These are phyloP conservation scores for Phytopythium boreale DNA, from an alignment of 352 stramenopile genomes.

Conservation along the genomic window DNA sequence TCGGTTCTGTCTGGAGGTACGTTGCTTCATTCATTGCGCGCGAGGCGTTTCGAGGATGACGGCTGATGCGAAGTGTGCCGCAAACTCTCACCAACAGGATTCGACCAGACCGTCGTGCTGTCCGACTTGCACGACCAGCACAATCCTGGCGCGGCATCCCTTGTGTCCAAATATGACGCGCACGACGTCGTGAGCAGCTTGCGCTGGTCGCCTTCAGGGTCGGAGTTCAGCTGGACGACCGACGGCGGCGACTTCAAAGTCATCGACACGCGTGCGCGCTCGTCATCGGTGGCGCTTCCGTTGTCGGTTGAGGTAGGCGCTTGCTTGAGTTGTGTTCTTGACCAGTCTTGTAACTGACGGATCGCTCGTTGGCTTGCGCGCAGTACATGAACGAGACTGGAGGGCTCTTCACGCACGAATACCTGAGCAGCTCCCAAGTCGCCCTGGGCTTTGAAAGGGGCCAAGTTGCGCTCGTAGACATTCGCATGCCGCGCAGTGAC, in stretches of 20 bases:
- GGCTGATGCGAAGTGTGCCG: neutral
- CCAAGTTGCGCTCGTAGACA: constrained; percentile 61
- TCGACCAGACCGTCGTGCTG: constrained; percentile 79
- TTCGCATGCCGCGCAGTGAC: constrained; percentile 45
- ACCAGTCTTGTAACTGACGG: neutral
- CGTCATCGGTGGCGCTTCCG: constrained; percentile 3
- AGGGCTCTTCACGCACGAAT: constrained; percentile 74
- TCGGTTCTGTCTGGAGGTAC: constrained; percentile 45
- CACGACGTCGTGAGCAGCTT: constrained; percentile 81
- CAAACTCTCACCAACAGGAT: constrained; percentile 33
- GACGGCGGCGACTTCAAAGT: constrained; percentile 77
- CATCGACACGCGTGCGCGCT: constrained; percentile 38
- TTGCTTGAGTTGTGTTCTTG: neutral
- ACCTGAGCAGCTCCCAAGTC: constrained; percentile 44
- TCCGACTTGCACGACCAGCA: constrained; percentile 47
- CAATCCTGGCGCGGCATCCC: constrained; percentile 26
- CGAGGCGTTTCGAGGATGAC: neutral
- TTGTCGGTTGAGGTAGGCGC: constrained; percentile 11
- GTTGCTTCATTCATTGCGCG: neutral
- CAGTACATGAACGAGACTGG: constrained; percentile 43
- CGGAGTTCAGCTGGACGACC: constrained; percentile 76
- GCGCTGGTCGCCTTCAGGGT: constrained; percentile 48
- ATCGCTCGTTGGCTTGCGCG: neutral
- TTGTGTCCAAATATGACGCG: constrained; percentile 63
- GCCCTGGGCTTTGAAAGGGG: constrained; percentile 67